phyloP scores from a whole-genome alignment of 73 alveolate genomes.

The Symbiodinium pilosum region DNA sequence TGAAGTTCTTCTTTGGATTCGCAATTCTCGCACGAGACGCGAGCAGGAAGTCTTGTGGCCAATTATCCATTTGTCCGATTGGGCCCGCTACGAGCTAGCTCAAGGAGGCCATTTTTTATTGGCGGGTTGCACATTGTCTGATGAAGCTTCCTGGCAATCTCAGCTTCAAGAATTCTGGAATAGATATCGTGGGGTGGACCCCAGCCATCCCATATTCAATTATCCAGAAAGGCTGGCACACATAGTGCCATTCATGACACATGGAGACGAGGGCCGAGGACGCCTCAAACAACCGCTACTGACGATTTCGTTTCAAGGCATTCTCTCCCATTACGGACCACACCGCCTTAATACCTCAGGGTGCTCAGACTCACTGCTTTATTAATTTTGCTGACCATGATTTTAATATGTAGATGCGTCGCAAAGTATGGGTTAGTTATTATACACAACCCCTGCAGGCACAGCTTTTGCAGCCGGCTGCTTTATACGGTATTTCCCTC shows the following conservation, averaged over 20 bases:
- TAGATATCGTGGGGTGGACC: neutral
- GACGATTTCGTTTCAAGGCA: neutral
- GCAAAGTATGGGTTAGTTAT: too few species aligned
- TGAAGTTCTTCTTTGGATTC: too few species aligned
- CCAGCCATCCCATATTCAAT: neutral
- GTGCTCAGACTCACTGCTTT: too few species aligned
- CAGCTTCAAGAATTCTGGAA: neutral
- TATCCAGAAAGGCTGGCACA: neutral
- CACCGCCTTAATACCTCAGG: neutral
- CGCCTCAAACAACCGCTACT: neutral
- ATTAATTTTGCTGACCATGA: too few species aligned
- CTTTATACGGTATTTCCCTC: neutral
- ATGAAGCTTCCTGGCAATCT: neutral
- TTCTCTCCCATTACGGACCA: neutral
- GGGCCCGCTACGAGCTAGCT: neutral
- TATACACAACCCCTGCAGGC: too few species aligned
- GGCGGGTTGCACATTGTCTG: neutral
- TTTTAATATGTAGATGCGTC: neutral
- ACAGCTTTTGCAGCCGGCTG: neutral
- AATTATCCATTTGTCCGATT: neutral
- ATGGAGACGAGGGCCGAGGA: neutral
- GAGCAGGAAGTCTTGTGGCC: neutral
- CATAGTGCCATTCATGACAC: neutral
- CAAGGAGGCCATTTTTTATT: neutral
- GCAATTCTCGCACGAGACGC: neutral